phyloP scores from a whole-genome alignment of 139 green algal genomes.

The Chlamydomonas incerta region DNA sequence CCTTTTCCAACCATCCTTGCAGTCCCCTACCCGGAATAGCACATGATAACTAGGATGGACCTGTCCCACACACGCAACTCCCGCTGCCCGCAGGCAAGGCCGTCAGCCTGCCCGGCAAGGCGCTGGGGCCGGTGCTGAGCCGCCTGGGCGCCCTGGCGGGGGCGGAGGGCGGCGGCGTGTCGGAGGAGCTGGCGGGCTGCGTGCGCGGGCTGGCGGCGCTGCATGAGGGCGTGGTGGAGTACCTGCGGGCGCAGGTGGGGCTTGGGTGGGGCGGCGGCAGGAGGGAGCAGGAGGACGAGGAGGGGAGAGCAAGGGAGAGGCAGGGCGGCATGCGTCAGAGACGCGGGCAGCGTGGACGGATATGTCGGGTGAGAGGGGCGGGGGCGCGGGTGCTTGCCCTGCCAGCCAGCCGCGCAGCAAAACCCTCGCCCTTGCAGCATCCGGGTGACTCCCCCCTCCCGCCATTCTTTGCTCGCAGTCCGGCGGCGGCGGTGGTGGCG shows the following conservation, averaged over 20 bases:
- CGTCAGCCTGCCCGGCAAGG: slow-evolving; percentile 72
- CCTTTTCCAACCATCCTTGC: too few relatives aligned
- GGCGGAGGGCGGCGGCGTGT: slow-evolving; percentile 13
- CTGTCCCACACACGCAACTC: too few relatives aligned
- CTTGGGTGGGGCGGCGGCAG: neutral
- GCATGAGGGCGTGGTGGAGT: slow-evolving; percentile 59
- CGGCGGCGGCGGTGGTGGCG: neutral
- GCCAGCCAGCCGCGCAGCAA: too few relatives aligned
- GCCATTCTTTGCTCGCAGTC: neutral
- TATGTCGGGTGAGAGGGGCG: too few relatives aligned
- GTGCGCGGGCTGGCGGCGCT: slow-evolving; percentile 43
- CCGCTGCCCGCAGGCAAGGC: slow-evolving; percentile 41
- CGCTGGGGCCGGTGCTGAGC: slow-evolving; percentile 60
- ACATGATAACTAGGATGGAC: too few relatives aligned
- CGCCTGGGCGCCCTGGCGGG: slow-evolving; percentile 38
- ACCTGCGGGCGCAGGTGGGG: slow-evolving; percentile 36
- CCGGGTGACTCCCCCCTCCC: neutral
- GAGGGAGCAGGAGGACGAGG: neutral
- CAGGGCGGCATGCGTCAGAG: too few relatives aligned
- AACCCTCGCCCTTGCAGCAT: neutral
- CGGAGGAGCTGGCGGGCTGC: slow-evolving; percentile 1
- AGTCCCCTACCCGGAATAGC: too few relatives aligned
- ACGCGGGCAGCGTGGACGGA: too few relatives aligned
- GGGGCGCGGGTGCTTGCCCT: too few relatives aligned
- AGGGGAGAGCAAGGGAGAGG: neutral